A percentile compares a stretch with the other conserved stretches of the same genome.
Evolutionary conservation across 441 rosid genomes (phyloP).

Genomic region (Pelargonium australe): DNA sequence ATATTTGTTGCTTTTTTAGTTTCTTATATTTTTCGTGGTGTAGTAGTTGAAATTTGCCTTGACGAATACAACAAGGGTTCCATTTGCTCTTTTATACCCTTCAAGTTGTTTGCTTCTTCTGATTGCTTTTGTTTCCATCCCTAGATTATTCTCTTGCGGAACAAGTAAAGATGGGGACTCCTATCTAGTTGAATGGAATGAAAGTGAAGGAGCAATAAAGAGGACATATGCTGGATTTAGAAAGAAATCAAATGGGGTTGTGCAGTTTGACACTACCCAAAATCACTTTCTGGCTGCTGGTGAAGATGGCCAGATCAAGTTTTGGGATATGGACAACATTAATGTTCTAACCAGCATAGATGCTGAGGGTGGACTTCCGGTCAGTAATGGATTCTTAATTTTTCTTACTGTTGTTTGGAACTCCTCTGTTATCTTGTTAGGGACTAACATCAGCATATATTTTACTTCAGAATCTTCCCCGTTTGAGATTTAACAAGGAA

Average conservation of each 20-base stretch:
- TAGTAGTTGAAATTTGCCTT: background rate
- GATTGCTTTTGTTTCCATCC: conserved; percentile 4
- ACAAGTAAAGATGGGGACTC: conserved; percentile 76
- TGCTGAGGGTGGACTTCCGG: conserved; percentile 71
- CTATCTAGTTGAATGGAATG: conserved; percentile 78
- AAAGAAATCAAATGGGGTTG: conserved; percentile 52
- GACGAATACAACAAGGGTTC: background rate
- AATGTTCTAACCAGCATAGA: conserved; percentile 44
- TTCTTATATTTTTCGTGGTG: conserved; percentile 17
- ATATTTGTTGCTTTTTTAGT: conserved; percentile 3
- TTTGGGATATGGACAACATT: conserved; percentile 65
- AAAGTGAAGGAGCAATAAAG: conserved; percentile 73
- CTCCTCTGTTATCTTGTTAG: background rate
- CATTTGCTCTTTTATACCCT: background rate
- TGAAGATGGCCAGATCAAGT: conserved; percentile 57
- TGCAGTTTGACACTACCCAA: conserved; percentile 77
- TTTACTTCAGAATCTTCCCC: conserved; percentile 61
- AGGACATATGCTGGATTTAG: conserved; percentile 57
- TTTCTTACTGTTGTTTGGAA: background rate
- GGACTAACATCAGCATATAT: conserved; percentile 1
- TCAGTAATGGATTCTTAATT: conserved; percentile 23
- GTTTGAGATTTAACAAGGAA: conserved; percentile 70
- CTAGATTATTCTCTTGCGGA: conserved; percentile 71
- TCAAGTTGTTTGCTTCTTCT: background rate
- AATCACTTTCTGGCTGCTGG: conserved; percentile 70